Evolutionary conservation across 1,284 basidiomycete genomes (phyloP).

Genomic region (Tylopilus orsonianus): DNA sequence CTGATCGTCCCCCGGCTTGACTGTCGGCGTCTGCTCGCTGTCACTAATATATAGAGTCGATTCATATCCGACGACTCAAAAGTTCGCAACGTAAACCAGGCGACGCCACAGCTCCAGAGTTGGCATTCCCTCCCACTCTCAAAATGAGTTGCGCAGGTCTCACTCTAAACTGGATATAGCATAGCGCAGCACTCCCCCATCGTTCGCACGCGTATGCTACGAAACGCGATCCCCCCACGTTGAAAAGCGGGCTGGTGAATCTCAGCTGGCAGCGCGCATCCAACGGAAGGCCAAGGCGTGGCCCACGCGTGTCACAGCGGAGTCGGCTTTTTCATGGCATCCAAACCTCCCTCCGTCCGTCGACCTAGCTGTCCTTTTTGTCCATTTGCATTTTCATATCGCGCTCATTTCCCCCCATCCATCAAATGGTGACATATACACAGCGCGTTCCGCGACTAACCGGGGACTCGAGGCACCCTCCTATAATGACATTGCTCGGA

Average conservation of each 20-base stretch:
- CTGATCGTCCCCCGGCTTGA: too few relatives aligned
- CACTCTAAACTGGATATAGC: neutral
- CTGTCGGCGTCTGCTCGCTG: too few relatives aligned
- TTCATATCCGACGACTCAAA: too few relatives aligned
- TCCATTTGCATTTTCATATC: slow-evolving; percentile 21
- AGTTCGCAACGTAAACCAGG: too few relatives aligned
- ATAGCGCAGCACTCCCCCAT: neutral
- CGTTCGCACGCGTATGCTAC: neutral
- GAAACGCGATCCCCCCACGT: too few relatives aligned
- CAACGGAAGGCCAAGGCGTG: too few relatives aligned
- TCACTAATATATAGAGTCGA: too few relatives aligned
- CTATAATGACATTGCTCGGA: slow-evolving; percentile 9
- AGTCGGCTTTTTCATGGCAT: slow-evolving; percentile 11
- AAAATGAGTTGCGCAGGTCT: too few relatives aligned
- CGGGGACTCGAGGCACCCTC: slow-evolving; percentile 9
- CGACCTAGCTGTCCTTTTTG: too few relatives aligned
- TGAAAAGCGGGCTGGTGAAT: slow-evolving; percentile 9
- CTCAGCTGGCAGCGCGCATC: too few relatives aligned
- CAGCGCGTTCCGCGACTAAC: slow-evolving; percentile 23
- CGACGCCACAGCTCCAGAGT: too few relatives aligned
- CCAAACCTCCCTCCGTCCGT: slow-evolving; percentile 1
- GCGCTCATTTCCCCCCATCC: neutral
- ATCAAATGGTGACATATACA: slow-evolving; percentile 11
- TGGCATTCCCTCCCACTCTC: too few relatives aligned
- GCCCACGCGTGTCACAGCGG: slow-evolving; percentile 21